These are phyloP conservation scores for Rhodotorula sp. DNA, from an alignment of 1,284 basidiomycete species.

Conservation along the genomic window DNA sequence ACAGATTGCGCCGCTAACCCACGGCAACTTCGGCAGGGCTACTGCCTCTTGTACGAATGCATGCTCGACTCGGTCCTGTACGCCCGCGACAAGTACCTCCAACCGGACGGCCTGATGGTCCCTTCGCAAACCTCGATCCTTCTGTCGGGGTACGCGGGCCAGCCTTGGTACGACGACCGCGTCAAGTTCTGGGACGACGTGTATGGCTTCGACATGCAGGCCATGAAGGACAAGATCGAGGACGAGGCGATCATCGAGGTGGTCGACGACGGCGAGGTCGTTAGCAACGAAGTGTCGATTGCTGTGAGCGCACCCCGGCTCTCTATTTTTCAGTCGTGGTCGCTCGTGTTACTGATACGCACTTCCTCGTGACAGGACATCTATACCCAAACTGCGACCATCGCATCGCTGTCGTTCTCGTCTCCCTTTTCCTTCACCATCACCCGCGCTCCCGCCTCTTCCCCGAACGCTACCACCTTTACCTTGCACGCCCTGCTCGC, in stretches of 20 bases:
- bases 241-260: constrained; percentile 80
- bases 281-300: constrained; percentile 66
- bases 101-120: constrained; percentile 76
- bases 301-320: constrained; percentile 56
- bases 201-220: constrained; percentile 83
- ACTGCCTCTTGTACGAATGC: constrained; percentile 68
- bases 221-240: constrained; percentile 69
- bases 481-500: constrained; percentile 79
- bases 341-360: no score
- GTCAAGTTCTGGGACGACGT: constrained; percentile 87
- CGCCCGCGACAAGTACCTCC: constrained; percentile 82
- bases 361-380: constrained; percentile 60
- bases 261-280: constrained; percentile 66
- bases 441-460: constrained; percentile 64
- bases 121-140: constrained; percentile 88
- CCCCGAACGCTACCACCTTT: constrained; percentile 60
- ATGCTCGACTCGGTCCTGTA: constrained; percentile 94
- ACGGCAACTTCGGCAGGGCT: constrained; percentile 18
- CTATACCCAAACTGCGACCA: constrained; percentile 62
- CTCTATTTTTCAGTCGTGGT: no score
- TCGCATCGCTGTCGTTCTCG: constrained; percentile 74
- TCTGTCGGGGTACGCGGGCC: constrained; percentile 74
- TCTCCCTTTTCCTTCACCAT: constrained; percentile 69
- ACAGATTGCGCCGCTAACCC: neutral
- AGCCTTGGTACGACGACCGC: constrained; percentile 72